A percentile compares a stretch with the other conserved stretches of the same genome.
These are phyloP conservation scores for Lactifluus volemus DNA, from an alignment of 768 basidiomycete species.

Conservation along the genomic window DNA sequence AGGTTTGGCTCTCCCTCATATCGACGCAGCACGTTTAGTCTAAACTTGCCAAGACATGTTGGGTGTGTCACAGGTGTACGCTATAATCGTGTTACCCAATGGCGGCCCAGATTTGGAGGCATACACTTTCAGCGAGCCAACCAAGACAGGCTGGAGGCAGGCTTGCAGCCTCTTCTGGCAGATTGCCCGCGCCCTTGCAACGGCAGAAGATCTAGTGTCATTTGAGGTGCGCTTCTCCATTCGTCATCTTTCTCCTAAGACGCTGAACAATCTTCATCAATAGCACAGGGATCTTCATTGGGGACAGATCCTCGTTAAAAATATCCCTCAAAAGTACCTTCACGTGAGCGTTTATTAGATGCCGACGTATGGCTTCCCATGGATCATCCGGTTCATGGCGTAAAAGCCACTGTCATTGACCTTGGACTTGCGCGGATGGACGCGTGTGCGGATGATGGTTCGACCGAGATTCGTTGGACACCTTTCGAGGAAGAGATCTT, in stretches of 20 bases:
- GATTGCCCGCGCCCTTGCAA: constrained; percentile 63
- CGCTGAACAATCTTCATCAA: not conserved
- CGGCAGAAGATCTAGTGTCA: constrained; percentile 68
- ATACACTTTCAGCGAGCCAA: constrained; percentile 52
- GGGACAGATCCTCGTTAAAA: constrained; percentile 88
- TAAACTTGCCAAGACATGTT: constrained; percentile 52
- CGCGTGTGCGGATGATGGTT: constrained; percentile 38
- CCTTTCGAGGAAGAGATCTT: constrained; percentile 85
- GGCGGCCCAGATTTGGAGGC: constrained; percentile 88
- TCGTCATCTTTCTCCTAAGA: not conserved
- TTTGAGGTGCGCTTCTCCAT: constrained; percentile 65
- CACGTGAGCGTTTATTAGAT: constrained; percentile 21
- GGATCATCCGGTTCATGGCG: constrained; percentile 60
- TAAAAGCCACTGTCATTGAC: constrained; percentile 85
- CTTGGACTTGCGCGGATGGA: constrained; percentile 87
- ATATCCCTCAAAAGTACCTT: constrained; percentile 27
- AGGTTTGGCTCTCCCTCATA: constrained; percentile 36
- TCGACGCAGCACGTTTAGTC: not conserved
- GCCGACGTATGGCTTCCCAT: constrained; percentile 34
- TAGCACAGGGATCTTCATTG: constrained; percentile 99
- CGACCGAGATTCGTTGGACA: constrained; percentile 54
- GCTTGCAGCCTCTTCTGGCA: constrained; percentile 91
- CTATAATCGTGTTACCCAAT: constrained; percentile 83
- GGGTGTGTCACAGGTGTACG: constrained; percentile 69
- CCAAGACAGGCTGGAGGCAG: constrained; percentile 70